Conservation (phyloP, 2,329 filamentous ascomycete genomes). For the Sclerotiophoma versabilis region DNA sequence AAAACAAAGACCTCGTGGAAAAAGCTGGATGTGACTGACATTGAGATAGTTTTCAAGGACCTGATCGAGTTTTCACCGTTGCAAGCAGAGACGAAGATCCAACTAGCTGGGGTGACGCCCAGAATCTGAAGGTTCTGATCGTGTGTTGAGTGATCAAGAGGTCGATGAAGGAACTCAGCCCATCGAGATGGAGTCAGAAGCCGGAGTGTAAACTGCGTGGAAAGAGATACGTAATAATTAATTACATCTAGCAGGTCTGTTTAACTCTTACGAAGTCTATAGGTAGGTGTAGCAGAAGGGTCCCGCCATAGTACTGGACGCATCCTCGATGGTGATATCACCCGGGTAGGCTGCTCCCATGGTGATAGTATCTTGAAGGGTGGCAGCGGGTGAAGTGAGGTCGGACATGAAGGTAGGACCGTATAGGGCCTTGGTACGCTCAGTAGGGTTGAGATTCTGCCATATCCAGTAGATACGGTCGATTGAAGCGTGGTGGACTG, state of each 20-base stretch:
- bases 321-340: constrained; percentile 46
- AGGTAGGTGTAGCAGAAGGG: constrained; percentile 57
- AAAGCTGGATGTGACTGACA: not conserved
- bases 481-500: constrained; percentile 53
- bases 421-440: constrained; percentile 49
- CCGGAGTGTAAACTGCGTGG: not conserved
- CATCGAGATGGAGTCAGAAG: not conserved
- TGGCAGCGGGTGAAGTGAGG: constrained; percentile 54
- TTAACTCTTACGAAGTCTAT: too few relatives aligned
- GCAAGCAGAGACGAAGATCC: not conserved
- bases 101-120: not conserved
- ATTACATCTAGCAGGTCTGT: not conserved
- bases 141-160: constrained; percentile 1
- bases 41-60: not conserved
- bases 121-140: not conserved
- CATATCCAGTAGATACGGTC: constrained; percentile 59
- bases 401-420: constrained; percentile 53
- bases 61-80: not conserved
- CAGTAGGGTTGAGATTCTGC: constrained; percentile 53
- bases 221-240: not conserved
- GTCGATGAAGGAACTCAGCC: constrained; percentile 1
- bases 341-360: constrained; percentile 46
- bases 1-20: not conserved
- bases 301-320: constrained; percentile 54
- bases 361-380: constrained; percentile 52